phyloP scores from a whole-genome alignment of 768 basidiomycete genomes.

The Amanita molliuscula region DNA sequence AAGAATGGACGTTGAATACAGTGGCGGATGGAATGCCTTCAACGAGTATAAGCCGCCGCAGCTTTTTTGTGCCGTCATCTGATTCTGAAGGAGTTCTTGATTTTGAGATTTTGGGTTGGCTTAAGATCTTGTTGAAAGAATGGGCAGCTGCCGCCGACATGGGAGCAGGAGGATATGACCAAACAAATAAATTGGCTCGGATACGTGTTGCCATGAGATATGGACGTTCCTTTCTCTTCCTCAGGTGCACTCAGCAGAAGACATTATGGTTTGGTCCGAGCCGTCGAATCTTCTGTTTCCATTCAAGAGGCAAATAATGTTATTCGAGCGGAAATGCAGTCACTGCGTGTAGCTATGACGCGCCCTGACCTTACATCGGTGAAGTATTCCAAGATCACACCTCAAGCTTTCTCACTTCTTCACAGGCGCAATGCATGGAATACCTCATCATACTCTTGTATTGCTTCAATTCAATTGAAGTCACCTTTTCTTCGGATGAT shows the following conservation, averaged over 20 bases:
- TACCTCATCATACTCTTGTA: conserved; percentile 60
- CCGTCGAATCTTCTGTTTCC: conserved; percentile 53
- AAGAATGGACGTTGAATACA: conserved; percentile 32
- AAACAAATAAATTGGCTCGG: background rate
- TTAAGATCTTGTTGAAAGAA: conserved; percentile 74
- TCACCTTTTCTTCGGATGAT: conserved; percentile 17
- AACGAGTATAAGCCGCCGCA: conserved; percentile 79
- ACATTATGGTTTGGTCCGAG: conserved; percentile 69
- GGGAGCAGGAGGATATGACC: conserved; percentile 7
- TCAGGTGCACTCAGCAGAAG: conserved; percentile 70
- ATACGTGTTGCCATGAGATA: conserved; percentile 15
- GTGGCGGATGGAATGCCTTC: conserved; percentile 78
- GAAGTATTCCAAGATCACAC: conserved; percentile 15
- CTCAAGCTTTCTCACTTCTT: conserved; percentile 8
- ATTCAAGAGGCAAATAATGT: conserved; percentile 50
- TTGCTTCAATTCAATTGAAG: conserved; percentile 43
- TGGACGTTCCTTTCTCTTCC: conserved; percentile 70
- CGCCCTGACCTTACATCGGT: conserved; percentile 44
- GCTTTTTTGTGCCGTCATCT: conserved; percentile 78
- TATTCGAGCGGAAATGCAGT: conserved; percentile 47
- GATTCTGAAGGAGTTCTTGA: conserved; percentile 48
- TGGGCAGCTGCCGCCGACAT: conserved; percentile 40
- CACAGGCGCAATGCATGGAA: conserved; percentile 57
- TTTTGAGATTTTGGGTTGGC: conserved; percentile 60
- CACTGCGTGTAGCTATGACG: conserved; percentile 42